Conservation (phyloP, 208 protist genomes). For the Leishmania lainsoni region DNA sequence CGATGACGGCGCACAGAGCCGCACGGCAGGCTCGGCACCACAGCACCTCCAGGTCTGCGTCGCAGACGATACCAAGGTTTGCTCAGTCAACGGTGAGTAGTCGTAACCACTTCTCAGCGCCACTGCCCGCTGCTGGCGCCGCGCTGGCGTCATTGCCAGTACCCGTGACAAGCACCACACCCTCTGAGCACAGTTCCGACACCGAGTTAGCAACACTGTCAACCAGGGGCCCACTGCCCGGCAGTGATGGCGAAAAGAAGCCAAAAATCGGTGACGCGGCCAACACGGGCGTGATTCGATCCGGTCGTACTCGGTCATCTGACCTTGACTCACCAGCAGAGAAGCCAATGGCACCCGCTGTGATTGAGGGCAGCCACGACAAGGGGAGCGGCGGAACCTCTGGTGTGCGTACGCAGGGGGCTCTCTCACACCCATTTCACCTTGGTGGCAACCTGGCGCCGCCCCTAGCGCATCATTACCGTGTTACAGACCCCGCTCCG, state of each 20-base stretch:
- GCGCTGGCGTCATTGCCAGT: not conserved
- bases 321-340: not conserved
- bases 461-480: not conserved
- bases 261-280: not conserved
- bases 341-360: not conserved
- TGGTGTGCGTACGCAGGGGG: not conserved
- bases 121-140: not conserved
- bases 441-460: not conserved
- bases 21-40: not conserved
- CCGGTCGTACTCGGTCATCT: not conserved
- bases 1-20: not conserved
- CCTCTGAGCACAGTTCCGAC: not conserved
- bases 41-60: not conserved
- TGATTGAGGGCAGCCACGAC: too few species aligned
- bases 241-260: not conserved
- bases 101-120: constrained; percentile 4
- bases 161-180: not conserved
- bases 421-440: not conserved
- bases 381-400: not conserved
- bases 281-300: not conserved
- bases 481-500: constrained; percentile 6
- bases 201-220: not conserved
- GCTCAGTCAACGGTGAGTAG: constrained; percentile 10
- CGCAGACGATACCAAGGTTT: not conserved
- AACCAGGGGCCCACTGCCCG: not conserved